Evolutionary conservation across 1,284 basidiomycete genomes (phyloP), one percentile per base, ranked within the genome.

Genomic region (Sutorius eximius): DNA sequence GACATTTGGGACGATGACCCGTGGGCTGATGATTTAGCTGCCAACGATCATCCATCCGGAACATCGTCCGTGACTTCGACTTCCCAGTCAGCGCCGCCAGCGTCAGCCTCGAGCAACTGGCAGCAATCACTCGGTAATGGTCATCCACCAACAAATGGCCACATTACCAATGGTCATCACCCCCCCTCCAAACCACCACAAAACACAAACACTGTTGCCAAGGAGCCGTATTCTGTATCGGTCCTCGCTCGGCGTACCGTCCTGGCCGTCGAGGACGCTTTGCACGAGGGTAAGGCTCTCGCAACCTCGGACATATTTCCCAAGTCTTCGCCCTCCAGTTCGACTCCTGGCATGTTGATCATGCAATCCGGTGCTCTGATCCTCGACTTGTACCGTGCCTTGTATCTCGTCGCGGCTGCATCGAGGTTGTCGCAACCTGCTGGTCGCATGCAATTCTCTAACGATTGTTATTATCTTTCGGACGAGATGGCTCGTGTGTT

Each of bases 321-420:
- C 16, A 61, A 66, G n/a, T 59, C 68, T 16, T 48, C 61, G 1
- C 51, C 58, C 3, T 63, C 72, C 10, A 61, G 57, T 13, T 66
- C 62, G 1, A 57, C 68, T 1, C 76, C 80, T n/a, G 86, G 86
- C 12, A 75, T 68, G 1, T 71, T 85, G 34, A 74, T 92, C 18
- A 69, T 81, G 37, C 82, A 86, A 60, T 77, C 87, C 2, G 81
- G 87, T 33, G 75, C 83, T 1, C 82, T 89, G 32, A 77, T 88
- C 3, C 77, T 96, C 45, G 93, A 95, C 57, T 75, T 98, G 7
- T 92, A 89, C 72, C 83, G 89, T 40, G 91, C 89, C 0, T 73
- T 95, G 32, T 87, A 91, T 69, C 92, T 91, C n/a, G 81, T 89
- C 8, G 78, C 80, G 41, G 87, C 87, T 59, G 73, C 77, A 1